Evolutionary conservation across 2,329 filamentous ascomycete species (phyloP).

Genomic region (Colletotrichum filicis): DNA sequence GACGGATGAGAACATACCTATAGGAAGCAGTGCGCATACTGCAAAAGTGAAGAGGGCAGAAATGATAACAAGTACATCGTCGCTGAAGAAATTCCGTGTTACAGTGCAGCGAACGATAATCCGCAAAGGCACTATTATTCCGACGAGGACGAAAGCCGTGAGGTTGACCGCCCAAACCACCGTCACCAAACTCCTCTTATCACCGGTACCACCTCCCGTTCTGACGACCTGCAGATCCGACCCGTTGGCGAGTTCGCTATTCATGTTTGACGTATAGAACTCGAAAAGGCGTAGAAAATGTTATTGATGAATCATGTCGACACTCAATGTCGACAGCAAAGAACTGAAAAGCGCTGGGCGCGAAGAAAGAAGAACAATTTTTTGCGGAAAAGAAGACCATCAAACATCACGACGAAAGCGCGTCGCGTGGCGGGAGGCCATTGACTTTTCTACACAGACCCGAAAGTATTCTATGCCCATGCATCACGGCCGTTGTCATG

Average conservation of each 20-base stretch:
- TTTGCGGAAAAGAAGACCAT: neutral
- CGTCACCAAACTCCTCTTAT: constrained; percentile 11
- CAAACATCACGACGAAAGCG: neutral
- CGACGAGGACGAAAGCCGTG: constrained; percentile 28
- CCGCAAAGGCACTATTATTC: constrained; percentile 18
- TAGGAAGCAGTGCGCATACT: constrained; percentile 23
- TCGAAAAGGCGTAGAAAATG: neutral
- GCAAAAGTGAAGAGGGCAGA: constrained; percentile 29
- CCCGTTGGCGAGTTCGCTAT: neutral
- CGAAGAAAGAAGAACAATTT: neutral
- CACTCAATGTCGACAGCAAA: constrained; percentile 4
- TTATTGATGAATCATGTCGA: constrained; percentile 8
- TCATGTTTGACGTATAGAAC: neutral
- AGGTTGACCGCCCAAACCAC: constrained; percentile 30
- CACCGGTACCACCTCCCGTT: neutral
- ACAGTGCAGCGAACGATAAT: constrained; percentile 28
- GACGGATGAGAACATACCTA: constrained; percentile 1
- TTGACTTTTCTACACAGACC: neutral
- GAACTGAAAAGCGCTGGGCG: neutral
- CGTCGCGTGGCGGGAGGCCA: constrained; percentile 1
- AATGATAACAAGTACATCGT: constrained; percentile 32
- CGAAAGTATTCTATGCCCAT: neutral
- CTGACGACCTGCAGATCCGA: neutral
- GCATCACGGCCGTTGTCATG: neutral
- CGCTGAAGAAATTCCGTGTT: constrained; percentile 27